These are phyloP conservation scores for Hyphodiscus sp. DNA, from an alignment of 2,329 filamentous ascomycete genomes.

Conservation along the genomic window DNA sequence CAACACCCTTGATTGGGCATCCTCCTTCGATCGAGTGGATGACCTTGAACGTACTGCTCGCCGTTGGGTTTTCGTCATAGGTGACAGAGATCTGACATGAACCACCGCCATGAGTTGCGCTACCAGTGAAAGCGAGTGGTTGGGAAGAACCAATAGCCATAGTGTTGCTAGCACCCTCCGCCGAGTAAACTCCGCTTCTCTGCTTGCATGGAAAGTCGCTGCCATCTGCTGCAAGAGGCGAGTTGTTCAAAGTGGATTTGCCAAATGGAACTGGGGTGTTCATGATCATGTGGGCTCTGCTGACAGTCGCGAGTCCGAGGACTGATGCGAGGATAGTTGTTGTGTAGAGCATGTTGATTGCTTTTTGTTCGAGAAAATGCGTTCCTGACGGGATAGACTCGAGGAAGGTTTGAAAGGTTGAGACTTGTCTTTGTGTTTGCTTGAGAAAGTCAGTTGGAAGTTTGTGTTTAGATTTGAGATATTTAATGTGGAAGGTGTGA, in stretches of 20 bases:
- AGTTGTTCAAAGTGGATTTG: slow-evolving; percentile 46
- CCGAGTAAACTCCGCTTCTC: slow-evolving; percentile 40
- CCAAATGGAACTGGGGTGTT: slow-evolving; percentile 58
- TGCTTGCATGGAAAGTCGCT: slow-evolving; percentile 80
- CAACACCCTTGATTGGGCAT: slow-evolving; percentile 58
- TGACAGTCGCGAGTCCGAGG: slow-evolving; percentile 50
- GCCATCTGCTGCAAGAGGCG: slow-evolving; percentile 55
- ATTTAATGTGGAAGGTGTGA: not conserved
- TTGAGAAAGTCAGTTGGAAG: not conserved
- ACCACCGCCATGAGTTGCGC: slow-evolving; percentile 80
- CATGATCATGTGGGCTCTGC: slow-evolving; percentile 73
- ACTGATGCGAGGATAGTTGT: slow-evolving; percentile 46
- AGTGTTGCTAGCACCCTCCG: slow-evolving; percentile 44
- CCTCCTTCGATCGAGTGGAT: slow-evolving; percentile 84
- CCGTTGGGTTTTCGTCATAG: slow-evolving; percentile 63
- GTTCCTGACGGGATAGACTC: slow-evolving; percentile 23
- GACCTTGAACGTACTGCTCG: slow-evolving; percentile 71
- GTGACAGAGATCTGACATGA: slow-evolving; percentile 88
- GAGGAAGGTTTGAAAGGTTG: not conserved
- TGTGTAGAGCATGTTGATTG: slow-evolving; percentile 36
- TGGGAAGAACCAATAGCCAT: slow-evolving; percentile 59
- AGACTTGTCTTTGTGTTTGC: not conserved
- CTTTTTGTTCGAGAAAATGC: slow-evolving; percentile 11
- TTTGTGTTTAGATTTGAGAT: not conserved
- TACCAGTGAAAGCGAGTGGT: slow-evolving; percentile 59